Percentiles rank a stretch among this genome's conserved stretches.
phyloP scores from a whole-genome alignment of 2,329 filamentous ascomycete genomes.

The Endocalyx cinctus region DNA sequence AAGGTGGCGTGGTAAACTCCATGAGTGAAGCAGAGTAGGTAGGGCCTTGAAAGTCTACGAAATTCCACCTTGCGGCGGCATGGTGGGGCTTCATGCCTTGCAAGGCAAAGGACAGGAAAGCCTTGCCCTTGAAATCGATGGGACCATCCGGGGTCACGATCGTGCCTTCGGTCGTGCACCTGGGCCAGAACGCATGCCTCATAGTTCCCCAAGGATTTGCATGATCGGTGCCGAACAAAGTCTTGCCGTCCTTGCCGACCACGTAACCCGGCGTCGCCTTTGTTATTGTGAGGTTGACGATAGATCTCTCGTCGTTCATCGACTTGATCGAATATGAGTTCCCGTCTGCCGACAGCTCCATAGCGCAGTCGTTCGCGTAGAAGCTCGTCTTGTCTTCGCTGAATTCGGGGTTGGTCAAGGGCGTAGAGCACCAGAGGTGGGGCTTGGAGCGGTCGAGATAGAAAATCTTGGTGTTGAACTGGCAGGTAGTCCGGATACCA shows the following conservation, averaged over 20 bases:
- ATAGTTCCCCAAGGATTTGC: slow-evolving; percentile 86
- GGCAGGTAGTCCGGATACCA: slow-evolving; percentile 81
- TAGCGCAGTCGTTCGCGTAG: slow-evolving; percentile 77
- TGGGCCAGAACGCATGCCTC: slow-evolving; percentile 91
- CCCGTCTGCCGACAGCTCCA: slow-evolving; percentile 83
- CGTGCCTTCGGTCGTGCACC: slow-evolving; percentile 74
- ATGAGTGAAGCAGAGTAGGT: slow-evolving; percentile 86
- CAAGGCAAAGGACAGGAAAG: slow-evolving; percentile 76
- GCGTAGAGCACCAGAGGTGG: slow-evolving; percentile 78
- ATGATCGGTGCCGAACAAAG: slow-evolving; percentile 81
- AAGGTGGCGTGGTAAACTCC: slow-evolving; percentile 91
- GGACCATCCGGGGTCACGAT: slow-evolving; percentile 79
- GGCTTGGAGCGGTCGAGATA: slow-evolving; percentile 67
- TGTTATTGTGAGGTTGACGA: slow-evolving; percentile 83
- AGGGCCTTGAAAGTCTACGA: slow-evolving; percentile 83
- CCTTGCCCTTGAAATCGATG: slow-evolving; percentile 76
- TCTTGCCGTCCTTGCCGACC: slow-evolving; percentile 77
- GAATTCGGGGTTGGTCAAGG: slow-evolving; percentile 74
- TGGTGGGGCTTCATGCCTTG: slow-evolving; percentile 99
- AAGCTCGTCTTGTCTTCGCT: slow-evolving; percentile 79
- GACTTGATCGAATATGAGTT: slow-evolving; percentile 86
- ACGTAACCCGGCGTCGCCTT: slow-evolving; percentile 76
- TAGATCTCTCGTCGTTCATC: slow-evolving; percentile 70
- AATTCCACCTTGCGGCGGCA: slow-evolving; percentile 88
- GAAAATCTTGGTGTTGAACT: slow-evolving; percentile 95